Base-by-base conservation (phyloP, 192 early-diverging fungal species). In the Cetraspora pellucida region DNA sequence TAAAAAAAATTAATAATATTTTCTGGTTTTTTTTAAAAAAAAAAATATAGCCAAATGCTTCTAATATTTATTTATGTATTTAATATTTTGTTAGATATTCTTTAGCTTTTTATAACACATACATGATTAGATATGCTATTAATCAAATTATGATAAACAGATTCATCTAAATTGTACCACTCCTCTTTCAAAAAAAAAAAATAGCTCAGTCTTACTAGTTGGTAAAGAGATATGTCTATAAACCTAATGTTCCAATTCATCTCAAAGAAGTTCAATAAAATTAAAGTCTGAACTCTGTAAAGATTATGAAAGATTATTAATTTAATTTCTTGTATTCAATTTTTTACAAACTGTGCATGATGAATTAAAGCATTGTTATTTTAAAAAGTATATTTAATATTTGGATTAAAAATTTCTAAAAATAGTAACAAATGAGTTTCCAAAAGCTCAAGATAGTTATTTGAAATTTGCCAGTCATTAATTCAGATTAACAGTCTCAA, bases 201-300 rank as follows among this genome's bases (percentile, higher is more conserved):
- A 67, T 28, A 67, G 28, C 43, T 67, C 43, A 10, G 19, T 31
- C 65, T 67, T 21, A 67, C 28, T 67, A 44, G 30, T 67, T 67
- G 65, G n/a, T 45, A 67, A 45, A 21, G 65, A 31, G 21, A 10
- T 37, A 67, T 45, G 30, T 13, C 19, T 25, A 31, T 6, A 21
- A 6, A 67, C 44, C 65, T 6, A 10, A 16, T 28, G 30, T 37
- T 67, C 30, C 43, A 67, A 28, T 67, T 67, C 65, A 37, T 67
- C 65, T 31, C 65, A 67, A 67, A 67, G 65, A 67, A 37, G 28
- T n/a, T 67, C 65, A 37, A 67, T 67, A 13, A 31, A 6, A 45
- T 67, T 67, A 13, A 67, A 13, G 21, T 67, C 65, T 19, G 65
- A 31, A 67, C 65, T 67, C 44, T 67, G 65, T 10, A 31, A 8